Evolutionary conservation across 164 flowering plant species (phyloP).

Genomic region (Vitis labrusca): DNA sequence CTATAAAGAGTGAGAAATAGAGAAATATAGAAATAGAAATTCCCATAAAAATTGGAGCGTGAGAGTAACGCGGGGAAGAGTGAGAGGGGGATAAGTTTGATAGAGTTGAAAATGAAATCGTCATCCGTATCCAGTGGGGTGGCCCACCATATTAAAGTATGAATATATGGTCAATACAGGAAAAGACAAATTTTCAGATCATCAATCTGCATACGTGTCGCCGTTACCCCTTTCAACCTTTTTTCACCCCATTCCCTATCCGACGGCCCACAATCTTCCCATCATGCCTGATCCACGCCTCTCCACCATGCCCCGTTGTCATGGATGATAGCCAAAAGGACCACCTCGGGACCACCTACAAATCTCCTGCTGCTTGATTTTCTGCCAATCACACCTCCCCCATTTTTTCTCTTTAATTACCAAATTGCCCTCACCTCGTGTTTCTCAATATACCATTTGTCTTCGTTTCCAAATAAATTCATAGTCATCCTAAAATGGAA

Average conservation of each 20-base stretch:
- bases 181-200: conserved; percentile 14
- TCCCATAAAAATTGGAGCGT: no score
- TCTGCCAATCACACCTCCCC: conserved; percentile 1
- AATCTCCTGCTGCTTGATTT: conserved; percentile 11
- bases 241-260: no score
- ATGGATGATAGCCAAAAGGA: no score
- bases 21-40: no score
- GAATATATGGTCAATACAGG: conserved; percentile 11
- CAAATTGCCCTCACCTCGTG: conserved; percentile 6
- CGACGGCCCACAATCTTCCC: no score
- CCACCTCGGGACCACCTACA: not conserved
- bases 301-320: no score
- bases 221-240: not conserved
- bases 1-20: no score
- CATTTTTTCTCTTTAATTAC: not conserved
- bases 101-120: not conserved
- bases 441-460: not conserved
- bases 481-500: no score
- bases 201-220: no score
- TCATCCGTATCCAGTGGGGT: conserved; percentile 11
- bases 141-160: conserved; percentile 16
- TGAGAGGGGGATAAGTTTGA: not conserved
- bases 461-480: no score
- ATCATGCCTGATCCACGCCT: no score
- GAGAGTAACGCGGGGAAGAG: not conserved